Evolutionary conservation across 106 monocot genomes (phyloP).

Genomic region (Posidonia australis): DNA sequence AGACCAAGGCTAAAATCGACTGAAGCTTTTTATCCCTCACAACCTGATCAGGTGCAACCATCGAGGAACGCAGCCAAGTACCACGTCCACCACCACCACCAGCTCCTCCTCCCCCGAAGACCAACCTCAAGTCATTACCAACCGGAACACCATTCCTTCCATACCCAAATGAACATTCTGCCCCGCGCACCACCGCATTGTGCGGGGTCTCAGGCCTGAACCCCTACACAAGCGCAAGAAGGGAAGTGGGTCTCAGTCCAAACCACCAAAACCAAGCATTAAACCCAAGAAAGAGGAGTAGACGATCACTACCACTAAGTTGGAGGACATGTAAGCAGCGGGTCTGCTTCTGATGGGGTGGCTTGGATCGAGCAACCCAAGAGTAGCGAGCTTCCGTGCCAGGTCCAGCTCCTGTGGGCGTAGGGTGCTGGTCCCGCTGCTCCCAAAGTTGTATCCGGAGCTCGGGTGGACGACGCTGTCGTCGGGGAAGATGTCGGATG

Average conservation of each 20-base stretch:
- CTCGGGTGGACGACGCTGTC: not conserved
- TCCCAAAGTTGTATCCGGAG: not conserved
- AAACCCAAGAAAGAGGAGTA: not conserved
- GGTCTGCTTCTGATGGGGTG: not conserved
- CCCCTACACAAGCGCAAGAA: not conserved
- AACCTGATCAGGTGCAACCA: not conserved
- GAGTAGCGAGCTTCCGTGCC: not conserved
- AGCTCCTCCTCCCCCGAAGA: not conserved
- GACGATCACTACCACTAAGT: not conserved
- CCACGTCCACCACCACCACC: not conserved
- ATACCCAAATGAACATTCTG: not conserved
- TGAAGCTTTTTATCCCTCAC: too few species aligned
- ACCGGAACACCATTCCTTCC: not conserved
- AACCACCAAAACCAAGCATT: slow-evolving; percentile 1
- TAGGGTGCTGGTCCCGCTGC: not conserved
- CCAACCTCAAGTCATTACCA: not conserved
- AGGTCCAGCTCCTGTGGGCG: not conserved
- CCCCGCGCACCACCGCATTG: not conserved
- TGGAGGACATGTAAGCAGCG: not conserved
- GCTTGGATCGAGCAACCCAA: not conserved
- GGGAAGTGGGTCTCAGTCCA: not conserved
- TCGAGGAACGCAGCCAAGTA: not conserved
- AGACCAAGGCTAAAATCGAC: too few species aligned
- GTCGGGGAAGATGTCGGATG: slow-evolving; percentile 3
- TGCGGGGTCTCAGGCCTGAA: not conserved